Conservation (phyloP, 208 protist species). For the Crithidia brevicula region DNA sequence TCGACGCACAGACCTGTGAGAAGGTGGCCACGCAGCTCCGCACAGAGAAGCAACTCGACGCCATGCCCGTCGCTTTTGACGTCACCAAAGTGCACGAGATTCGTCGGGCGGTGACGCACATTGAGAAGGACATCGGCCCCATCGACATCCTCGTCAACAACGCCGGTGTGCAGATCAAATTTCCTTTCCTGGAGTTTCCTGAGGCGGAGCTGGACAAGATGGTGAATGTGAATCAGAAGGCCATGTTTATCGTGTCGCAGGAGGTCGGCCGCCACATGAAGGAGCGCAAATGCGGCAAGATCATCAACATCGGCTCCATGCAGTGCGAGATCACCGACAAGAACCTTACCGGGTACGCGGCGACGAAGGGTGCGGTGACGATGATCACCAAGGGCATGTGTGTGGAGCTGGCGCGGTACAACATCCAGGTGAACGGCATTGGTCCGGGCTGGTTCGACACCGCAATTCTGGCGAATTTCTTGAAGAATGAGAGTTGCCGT, state of each 20-base stretch:
- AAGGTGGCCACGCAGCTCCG: slow-evolving; percentile 5
- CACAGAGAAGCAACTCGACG: not conserved
- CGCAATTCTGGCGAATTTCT: slow-evolving; percentile 27
- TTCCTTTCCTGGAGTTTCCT: slow-evolving; percentile 36
- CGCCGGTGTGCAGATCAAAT: slow-evolving; percentile 45
- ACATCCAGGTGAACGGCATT: slow-evolving; percentile 53
- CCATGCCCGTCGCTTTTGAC: slow-evolving; percentile 12
- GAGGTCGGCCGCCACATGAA: slow-evolving; percentile 36
- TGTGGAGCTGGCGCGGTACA: slow-evolving; percentile 38
- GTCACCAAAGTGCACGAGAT: slow-evolving; percentile 9
- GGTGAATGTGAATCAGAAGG: slow-evolving; percentile 42
- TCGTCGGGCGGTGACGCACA: slow-evolving; percentile 8
- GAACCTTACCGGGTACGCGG: slow-evolving; percentile 50
- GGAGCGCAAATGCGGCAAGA: slow-evolving; percentile 33
- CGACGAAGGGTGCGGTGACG: slow-evolving; percentile 48
- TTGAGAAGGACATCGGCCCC: slow-evolving; percentile 32
- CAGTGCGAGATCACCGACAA: slow-evolving; percentile 32
- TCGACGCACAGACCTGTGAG: not conserved
- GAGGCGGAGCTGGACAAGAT: slow-evolving; percentile 40
- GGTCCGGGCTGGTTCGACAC: slow-evolving; percentile 45
- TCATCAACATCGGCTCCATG: slow-evolving; percentile 50
- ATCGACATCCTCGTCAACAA: slow-evolving; percentile 68
- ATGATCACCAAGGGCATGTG: slow-evolving; percentile 56
- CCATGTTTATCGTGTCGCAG: slow-evolving; percentile 41
- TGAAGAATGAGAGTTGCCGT: slow-evolving; percentile 17